Evolutionary conservation across 2,329 filamentous ascomycete genomes (phyloP).

Genomic region (Alternaria sp.): DNA sequence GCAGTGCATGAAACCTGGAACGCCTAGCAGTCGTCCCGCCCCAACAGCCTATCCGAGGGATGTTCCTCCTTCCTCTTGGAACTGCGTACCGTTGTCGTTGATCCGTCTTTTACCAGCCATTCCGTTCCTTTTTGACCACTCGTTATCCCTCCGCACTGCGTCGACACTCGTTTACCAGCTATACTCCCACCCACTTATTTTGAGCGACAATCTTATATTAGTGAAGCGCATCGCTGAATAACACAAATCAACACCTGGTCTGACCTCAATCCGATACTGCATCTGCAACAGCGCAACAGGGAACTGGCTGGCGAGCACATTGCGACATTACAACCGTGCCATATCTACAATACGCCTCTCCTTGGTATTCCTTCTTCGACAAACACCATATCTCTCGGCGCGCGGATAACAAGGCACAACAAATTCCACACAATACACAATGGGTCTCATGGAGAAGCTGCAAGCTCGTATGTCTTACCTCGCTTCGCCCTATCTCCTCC

Average conservation of each 20-base stretch:
- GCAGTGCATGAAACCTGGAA: constrained; percentile 24
- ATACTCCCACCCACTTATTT: neutral
- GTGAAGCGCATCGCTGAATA: constrained; percentile 3
- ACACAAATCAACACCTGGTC: constrained; percentile 8
- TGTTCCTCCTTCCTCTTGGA: constrained; percentile 4
- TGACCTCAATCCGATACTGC: constrained; percentile 21
- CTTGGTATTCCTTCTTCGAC: constrained; percentile 13
- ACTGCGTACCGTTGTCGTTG: constrained; percentile 10
- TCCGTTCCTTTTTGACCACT: constrained; percentile 15
- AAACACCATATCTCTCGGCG: constrained; percentile 16
- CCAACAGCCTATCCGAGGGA: constrained; percentile 23
- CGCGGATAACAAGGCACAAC: constrained; percentile 7
- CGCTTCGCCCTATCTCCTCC: constrained; percentile 9
- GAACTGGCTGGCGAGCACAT: constrained; percentile 24
- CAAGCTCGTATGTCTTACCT: constrained; percentile 48
- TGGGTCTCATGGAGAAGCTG: constrained; percentile 53
- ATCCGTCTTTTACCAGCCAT: constrained; percentile 19
- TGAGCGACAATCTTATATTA: neutral
- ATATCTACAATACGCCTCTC: constrained; percentile 28
- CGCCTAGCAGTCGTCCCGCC: constrained; percentile 18
- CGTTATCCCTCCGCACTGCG: constrained; percentile 1
- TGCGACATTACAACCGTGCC: constrained; percentile 17
- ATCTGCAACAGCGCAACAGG: constrained; percentile 35
- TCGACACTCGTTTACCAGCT: constrained; percentile 9
- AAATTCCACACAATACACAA: constrained; percentile 30